These are phyloP conservation scores for Mycena amicta DNA, from an alignment of 768 basidiomycete genomes.

Conservation along the genomic window DNA sequence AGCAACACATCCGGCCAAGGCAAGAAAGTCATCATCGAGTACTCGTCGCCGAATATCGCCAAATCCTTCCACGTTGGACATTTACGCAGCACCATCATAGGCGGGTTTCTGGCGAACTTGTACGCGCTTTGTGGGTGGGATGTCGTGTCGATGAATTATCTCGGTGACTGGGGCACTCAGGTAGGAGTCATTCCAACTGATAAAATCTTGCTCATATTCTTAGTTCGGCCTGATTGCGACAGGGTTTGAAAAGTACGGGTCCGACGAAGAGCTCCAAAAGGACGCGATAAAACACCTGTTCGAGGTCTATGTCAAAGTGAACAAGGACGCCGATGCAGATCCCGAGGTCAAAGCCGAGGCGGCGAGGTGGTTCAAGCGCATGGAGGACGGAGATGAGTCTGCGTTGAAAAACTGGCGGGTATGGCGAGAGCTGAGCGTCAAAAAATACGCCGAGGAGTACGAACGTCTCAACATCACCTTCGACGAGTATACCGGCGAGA, in stretches of 20 bases:
- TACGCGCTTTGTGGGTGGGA: slow-evolving; percentile 95
- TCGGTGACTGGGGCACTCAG: slow-evolving; percentile 99
- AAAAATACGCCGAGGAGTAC: slow-evolving; percentile 88
- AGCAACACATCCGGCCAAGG: slow-evolving; percentile 74
- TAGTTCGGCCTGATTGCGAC: slow-evolving; percentile 87
- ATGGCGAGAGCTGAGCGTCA: slow-evolving; percentile 90
- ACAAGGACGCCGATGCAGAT: slow-evolving; percentile 77
- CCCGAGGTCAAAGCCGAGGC: slow-evolving; percentile 75
- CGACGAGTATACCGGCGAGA: slow-evolving; percentile 92
- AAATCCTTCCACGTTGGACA: slow-evolving; percentile 99
- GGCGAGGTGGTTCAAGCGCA: slow-evolving; percentile 87
- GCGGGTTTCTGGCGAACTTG: slow-evolving; percentile 88
- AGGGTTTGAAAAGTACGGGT: slow-evolving; percentile 92
- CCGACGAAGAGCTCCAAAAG: slow-evolving; percentile 75
- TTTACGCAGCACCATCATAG: slow-evolving; percentile 96
- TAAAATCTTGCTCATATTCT: background rate
- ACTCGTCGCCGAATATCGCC: slow-evolving; percentile 96
- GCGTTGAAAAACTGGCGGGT: slow-evolving; percentile 87
- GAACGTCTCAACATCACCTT: slow-evolving; percentile 87
- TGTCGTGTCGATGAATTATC: slow-evolving; percentile 89
- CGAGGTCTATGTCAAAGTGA: slow-evolving; percentile 93
- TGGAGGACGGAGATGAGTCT: slow-evolving; percentile 90
- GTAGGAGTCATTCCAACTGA: slow-evolving; percentile 42
- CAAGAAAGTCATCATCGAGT: slow-evolving; percentile 87
- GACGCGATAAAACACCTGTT: slow-evolving; percentile 96